These are phyloP conservation scores for Backusella australiensis DNA, from an alignment of 192 early-diverging fungal species.

Conservation along the genomic window DNA sequence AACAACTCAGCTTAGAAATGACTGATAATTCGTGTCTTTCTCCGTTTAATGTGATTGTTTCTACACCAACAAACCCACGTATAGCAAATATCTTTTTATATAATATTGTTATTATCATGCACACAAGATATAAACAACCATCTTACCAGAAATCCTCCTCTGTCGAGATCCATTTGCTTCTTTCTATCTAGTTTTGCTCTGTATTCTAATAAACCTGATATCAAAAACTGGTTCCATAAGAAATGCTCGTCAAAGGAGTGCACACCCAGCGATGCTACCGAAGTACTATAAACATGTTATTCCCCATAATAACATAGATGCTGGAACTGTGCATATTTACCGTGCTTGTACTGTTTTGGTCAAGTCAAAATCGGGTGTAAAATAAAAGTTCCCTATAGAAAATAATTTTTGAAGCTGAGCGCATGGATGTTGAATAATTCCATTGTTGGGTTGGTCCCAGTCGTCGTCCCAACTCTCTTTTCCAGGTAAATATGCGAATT, in stretches of 20 bases:
- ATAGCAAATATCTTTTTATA: constrained; percentile 60
- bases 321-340: constrained; percentile 25
- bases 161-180: constrained; percentile 68
- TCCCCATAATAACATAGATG: neutral
- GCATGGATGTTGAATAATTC: constrained; percentile 69
- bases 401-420: constrained; percentile 72
- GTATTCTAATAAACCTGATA: constrained; percentile 78
- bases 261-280: constrained; percentile 48
- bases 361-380: constrained; percentile 85
- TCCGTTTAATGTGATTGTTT: constrained; percentile 31
- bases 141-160: constrained; percentile 68
- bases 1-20: constrained; percentile 77
- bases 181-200: constrained; percentile 68
- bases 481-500: constrained; percentile 36
- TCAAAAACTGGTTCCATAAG: constrained; percentile 90
- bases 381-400: constrained; percentile 89
- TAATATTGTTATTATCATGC: neutral
- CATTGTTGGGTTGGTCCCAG: constrained; percentile 35
- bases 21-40: constrained; percentile 54
- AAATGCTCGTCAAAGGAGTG: constrained; percentile 67
- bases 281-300: constrained; percentile 30
- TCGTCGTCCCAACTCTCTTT: constrained; percentile 43
- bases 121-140: neutral
- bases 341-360: constrained; percentile 77
- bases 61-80: constrained; percentile 73